Evolutionary conservation across 2,329 filamentous ascomycete genomes (phyloP).

Genomic region (Stemphylium beticola): DNA sequence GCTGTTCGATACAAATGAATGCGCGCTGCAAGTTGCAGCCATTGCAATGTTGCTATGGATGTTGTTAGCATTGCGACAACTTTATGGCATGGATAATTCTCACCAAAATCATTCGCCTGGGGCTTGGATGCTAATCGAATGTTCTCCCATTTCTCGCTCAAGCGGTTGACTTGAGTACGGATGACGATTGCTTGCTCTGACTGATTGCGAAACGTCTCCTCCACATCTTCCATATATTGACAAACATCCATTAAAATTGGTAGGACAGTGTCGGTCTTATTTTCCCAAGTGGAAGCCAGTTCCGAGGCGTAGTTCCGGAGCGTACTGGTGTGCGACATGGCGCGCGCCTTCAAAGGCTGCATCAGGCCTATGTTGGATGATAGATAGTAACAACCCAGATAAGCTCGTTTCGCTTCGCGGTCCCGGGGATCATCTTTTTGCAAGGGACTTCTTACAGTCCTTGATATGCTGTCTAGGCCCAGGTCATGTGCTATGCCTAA

Average conservation of each 20-base stretch:
- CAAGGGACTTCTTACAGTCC: conserved; percentile 23
- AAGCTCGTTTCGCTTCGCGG: conserved; percentile 42
- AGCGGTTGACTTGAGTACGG: conserved; percentile 41
- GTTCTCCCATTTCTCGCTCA: conserved; percentile 44
- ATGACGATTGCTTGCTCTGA: conserved; percentile 38
- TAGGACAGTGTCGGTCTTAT: conserved; percentile 38
- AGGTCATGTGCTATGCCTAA: conserved; percentile 42
- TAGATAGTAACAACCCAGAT: conserved; percentile 46
- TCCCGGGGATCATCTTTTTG: conserved; percentile 31
- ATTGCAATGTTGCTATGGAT: conserved; percentile 38
- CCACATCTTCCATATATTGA: conserved; percentile 45
- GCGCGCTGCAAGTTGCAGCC: conserved; percentile 40
- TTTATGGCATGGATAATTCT: background rate
- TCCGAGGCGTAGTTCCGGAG: conserved; percentile 42
- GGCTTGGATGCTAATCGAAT: conserved; percentile 37
- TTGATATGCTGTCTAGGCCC: conserved; percentile 36
- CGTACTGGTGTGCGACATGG: conserved; percentile 35
- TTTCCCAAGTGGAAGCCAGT: conserved; percentile 38
- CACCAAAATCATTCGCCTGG: conserved; percentile 42
- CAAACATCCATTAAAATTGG: conserved; percentile 41
- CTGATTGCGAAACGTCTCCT: conserved; percentile 40
- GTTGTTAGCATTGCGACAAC: conserved; percentile 14
- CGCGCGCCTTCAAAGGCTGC: conserved; percentile 31
- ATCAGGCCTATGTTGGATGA: conserved; percentile 35
- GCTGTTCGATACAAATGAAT: conserved; percentile 38